A percentile compares a stretch with the other conserved stretches of the same genome.
Conservation (phyloP, 2,329 filamentous ascomycete genomes). For the Claviceps quebecensis region DNA sequence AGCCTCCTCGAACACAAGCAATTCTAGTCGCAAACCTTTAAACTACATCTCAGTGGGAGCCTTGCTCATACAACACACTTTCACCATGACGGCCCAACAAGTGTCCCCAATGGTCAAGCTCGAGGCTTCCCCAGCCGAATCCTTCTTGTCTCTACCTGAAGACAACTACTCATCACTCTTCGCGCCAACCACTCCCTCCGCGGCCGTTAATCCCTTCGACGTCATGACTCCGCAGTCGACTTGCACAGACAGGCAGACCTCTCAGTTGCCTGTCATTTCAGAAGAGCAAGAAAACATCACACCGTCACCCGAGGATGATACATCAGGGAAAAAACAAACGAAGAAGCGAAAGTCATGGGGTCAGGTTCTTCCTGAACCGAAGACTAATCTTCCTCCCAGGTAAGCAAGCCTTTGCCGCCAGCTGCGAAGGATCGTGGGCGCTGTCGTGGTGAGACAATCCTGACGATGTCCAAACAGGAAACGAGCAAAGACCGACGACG, state of each 20-base stretch:
- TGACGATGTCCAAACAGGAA: slow-evolving; percentile 42
- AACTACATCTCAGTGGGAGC: neutral
- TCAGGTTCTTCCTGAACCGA: slow-evolving; percentile 88
- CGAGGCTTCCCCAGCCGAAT: slow-evolving; percentile 40
- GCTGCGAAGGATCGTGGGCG: too few species aligned
- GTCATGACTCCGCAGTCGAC: slow-evolving; percentile 35
- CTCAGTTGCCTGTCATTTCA: slow-evolving; percentile 12
- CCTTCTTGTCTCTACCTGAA: slow-evolving; percentile 35
- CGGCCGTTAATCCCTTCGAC: slow-evolving; percentile 31
- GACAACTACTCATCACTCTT: slow-evolving; percentile 38
- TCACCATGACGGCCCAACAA: slow-evolving; percentile 26
- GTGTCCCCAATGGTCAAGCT: slow-evolving; percentile 33
- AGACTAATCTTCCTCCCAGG: slow-evolving; percentile 89
- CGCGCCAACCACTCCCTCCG: slow-evolving; percentile 17
- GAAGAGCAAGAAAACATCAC: slow-evolving; percentile 9
- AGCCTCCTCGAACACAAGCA: slow-evolving; percentile 2
- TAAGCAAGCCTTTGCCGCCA: slow-evolving; percentile 24
- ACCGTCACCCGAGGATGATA: slow-evolving; percentile 6
- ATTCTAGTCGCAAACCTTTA: neutral
- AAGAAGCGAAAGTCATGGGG: slow-evolving; percentile 99
- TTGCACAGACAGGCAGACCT: slow-evolving; percentile 17
- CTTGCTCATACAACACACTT: neutral
- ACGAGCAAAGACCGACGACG: slow-evolving; percentile 95
- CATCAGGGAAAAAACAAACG: slow-evolving; percentile 51
- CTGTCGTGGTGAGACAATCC: neutral